phyloP scores from a whole-genome alignment of 2,329 filamentous ascomycete species.

The Boeremia lycopersici region DNA sequence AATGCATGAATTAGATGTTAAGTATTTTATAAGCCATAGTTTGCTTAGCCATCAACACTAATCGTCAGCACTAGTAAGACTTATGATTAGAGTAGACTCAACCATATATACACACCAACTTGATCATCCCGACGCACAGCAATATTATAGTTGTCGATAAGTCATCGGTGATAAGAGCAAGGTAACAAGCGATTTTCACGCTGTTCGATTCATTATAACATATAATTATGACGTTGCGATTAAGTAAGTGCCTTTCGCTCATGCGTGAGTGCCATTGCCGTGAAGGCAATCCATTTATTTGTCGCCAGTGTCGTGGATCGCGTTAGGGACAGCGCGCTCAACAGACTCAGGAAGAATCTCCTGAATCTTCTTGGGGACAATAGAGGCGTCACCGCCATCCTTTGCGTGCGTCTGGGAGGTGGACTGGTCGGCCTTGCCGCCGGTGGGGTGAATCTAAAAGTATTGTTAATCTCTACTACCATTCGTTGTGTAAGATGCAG shows the following conservation, averaged over 20 bases:
- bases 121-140: no score
- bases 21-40: no score
- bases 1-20: no score
- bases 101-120: no score
- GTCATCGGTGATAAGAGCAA: no score
- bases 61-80: no score
- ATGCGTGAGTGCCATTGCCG: not conserved
- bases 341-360: constrained; percentile 53
- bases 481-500: no score
- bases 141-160: no score
- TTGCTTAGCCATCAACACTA: not conserved
- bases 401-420: constrained; percentile 48
- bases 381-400: constrained; percentile 44
- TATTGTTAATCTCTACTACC: not conserved
- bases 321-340: constrained; percentile 52
- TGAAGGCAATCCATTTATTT: constrained; percentile 13
- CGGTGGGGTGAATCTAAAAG: constrained; percentile 46
- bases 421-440: constrained; percentile 41
- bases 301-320: constrained; percentile 51
- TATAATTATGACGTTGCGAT: not conserved
- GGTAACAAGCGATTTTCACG: no score
- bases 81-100: no score
- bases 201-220: constrained; percentile 1
- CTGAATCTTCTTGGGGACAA: constrained; percentile 53
- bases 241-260: constrained; percentile 3